These are phyloP conservation scores for Dictyostelium discoideum DNA, from an alignment of 78 protist species.

Conservation along the genomic window dicty_2.7 NC_007090.3:4789501-4790000, in stretches of 20 bases:
- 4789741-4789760: neutral
- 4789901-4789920: neutral
- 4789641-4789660: too few relatives aligned
- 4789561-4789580: too few relatives aligned
- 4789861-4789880: neutral
- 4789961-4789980: neutral
- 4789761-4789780: neutral
- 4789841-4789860: neutral
- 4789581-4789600: too few relatives aligned
- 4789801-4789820: neutral
- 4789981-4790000: neutral
- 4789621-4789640: too few relatives aligned
- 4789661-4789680: neutral
- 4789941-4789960: neutral
- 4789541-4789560: too few relatives aligned
- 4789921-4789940: slow-evolving; percentile 9
- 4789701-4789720: neutral
- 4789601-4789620: too few relatives aligned
- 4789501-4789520: too few relatives aligned
- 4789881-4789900: neutral
- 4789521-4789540: too few relatives aligned
- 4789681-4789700: neutral
- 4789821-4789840: slow-evolving; percentile 34
- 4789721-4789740: slow-evolving; percentile 28
- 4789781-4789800: neutral